Evolutionary conservation across 2,329 filamentous ascomycete genomes (phyloP), one percentile per base, ranked within the genome.

Genomic region (Cordyceps farinosa): DNA sequence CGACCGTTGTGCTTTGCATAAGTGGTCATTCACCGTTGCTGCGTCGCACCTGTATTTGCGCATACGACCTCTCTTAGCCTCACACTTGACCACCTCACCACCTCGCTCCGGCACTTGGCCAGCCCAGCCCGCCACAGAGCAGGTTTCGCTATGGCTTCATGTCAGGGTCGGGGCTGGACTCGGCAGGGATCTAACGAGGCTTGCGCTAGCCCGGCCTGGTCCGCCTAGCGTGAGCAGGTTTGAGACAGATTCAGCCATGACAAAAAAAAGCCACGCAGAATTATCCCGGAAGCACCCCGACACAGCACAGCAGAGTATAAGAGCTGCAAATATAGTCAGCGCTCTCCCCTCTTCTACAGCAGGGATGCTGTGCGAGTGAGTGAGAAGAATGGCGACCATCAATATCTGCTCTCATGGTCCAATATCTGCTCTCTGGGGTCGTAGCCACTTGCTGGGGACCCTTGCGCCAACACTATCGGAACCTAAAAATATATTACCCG

Each of bases 151-250:
- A 17, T 30, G 47, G 47, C 47, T 30, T 50, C 47, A 48, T 30
- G 27, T 15, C 27, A 15, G 32, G 27, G 7, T 22, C 22, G 27
- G 29, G 27, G 45, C 45, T 48, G 45, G 45, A 27, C 45, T 29
- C 17, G 27, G 27, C 38, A 45, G 44, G 55, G 55, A 58, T 58
- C 55, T 48, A n/a, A 50, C 44, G 11, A 58, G 34, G 44, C 10
- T 50, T 36, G 42, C n/a, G 32, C 42, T 58, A 58, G 45, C 27
- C 44, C 44, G 32, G 30, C 42, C 44, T 36, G 42, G 30, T 34
- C 42, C 32, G n/a, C 42, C 30, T 50, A 58, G 55, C 34, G 30
- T 58, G 55, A 48, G 55, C 55, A 58, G 44, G 44, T 58, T 58
- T 58, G 55, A 58, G 55, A 48, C 44, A 30, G 22, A 58, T 58